Evolutionary conservation across 2,329 filamentous ascomycete genomes (phyloP), one percentile per base, ranked within the genome.

Genomic region (Fusarium pseudocircinatum): DNA sequence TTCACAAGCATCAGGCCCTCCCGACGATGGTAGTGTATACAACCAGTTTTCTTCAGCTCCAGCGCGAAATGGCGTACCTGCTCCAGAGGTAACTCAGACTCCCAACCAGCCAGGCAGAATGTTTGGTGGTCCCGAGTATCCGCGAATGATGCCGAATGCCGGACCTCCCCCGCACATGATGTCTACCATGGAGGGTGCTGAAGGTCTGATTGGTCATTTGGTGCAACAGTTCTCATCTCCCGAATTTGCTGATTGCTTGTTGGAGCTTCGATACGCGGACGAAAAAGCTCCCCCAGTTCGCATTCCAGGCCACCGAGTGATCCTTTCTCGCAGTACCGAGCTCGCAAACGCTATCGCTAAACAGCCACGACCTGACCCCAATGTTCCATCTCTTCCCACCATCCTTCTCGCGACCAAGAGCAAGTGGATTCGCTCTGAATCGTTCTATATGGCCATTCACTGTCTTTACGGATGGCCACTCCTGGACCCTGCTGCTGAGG

Each of bases 361-460:
- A 58, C 75, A 79, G 52, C 70, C 78, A 18, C 83, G 84, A 44
- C 78, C 79, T 28, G 76, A 71, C 50, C 72, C 77, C 4, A 65
- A 68, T 15, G 73, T 75, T 20, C 53, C 79, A 28, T 70, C 75
- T 20, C 73, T 76, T 36, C 80, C 73, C 61, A 80, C 76, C 14
- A 73, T 81, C 69, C 77, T 85, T 6, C 79, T 91, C 24, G 83
- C 87, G 70, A 83, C 85, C 9, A 82, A 84, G 59, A 87, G 88
- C 78, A 83, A 84, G 37, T 90, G 87, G 81, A 79, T 90, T 34
- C 85, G 86, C 30, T 84, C 87, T 7, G 87, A 90, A 75, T 83
- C 87, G 4, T 90, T 90, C 78, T 87, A 86, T 80, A 85, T 85
- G 78, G 87, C 87, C 4, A 81, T 88, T n/a, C 88, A 90, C 75